Evolutionary conservation across 345 rosid species (phyloP).

Genomic region (Eucalyptus guilfoylei): DNA sequence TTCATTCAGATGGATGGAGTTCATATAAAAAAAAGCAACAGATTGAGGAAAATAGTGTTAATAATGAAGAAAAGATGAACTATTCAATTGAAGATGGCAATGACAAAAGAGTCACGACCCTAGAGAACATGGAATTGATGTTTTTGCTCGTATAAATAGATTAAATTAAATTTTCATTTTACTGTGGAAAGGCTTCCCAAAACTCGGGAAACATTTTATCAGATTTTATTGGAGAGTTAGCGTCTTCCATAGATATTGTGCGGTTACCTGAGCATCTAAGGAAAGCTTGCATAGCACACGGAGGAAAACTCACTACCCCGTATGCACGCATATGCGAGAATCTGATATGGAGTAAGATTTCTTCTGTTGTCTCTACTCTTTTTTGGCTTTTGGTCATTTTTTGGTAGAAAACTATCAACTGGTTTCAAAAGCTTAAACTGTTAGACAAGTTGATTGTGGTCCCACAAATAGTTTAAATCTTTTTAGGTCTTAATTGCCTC

Average conservation of each 20-base stretch:
- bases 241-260: constrained; percentile 37
- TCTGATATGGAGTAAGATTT: constrained; percentile 52
- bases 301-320: constrained; percentile 54
- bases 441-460: no score
- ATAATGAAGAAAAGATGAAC: no score
- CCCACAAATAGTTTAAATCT: accelerated
- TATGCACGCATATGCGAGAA: constrained; percentile 73
- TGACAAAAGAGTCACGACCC: no score
- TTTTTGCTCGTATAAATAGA: not conserved
- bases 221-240: constrained; percentile 54
- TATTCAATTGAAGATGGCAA: no score
- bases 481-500: no score
- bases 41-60: no score
- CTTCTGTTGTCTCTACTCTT: not conserved
- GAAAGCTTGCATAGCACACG: constrained; percentile 76
- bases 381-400: not conserved
- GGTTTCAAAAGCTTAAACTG: no score
- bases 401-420: accelerated
- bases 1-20: not conserved
- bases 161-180: not conserved
- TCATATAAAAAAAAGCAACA: no score
- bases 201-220: constrained; percentile 81
- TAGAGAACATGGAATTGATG: no score
- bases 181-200: constrained; percentile 50
- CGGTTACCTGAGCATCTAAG: constrained; percentile 51